Conservation (phyloP, 371 early-diverging fungal genomes). For the Lichtheimia hyalospora region DNA sequence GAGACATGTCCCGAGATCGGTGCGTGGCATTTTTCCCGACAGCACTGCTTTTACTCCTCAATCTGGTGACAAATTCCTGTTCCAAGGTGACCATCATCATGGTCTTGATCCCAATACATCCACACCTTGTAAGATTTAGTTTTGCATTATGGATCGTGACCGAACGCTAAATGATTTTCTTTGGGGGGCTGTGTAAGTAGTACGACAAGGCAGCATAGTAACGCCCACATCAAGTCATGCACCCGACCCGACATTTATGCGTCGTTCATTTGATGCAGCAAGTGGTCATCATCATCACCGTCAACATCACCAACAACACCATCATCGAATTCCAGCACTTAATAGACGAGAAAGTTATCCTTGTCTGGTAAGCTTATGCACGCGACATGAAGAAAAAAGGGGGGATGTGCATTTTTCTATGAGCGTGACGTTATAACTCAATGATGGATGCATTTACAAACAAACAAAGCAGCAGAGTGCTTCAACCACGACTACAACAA, state of each 20-base stretch:
- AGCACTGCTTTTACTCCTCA: conserved; percentile 38
- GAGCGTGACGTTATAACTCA: neutral
- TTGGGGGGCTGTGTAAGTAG: conserved; percentile 1
- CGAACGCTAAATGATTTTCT: neutral
- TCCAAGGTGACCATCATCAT: conserved; percentile 15
- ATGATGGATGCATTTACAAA: conserved; percentile 1
- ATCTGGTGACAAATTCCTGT: conserved; percentile 27
- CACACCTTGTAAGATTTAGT: neutral
- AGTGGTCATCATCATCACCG: neutral
- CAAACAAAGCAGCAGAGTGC: conserved; percentile 4
- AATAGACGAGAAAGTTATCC: conserved; percentile 40
- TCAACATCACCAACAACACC: too few species aligned
- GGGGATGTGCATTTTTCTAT: neutral
- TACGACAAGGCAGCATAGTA: conserved; percentile 9
- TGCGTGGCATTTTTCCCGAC: conserved; percentile 37
- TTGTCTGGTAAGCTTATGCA: conserved; percentile 26
- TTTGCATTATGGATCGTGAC: neutral
- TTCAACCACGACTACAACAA: neutral
- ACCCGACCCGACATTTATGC: conserved; percentile 19
- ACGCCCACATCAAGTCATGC: neutral
- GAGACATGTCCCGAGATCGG: conserved; percentile 27
- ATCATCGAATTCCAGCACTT: conserved; percentile 14
- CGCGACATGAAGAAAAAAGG: neutral
- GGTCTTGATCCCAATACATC: neutral
- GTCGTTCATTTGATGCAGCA: conserved; percentile 10